Evolutionary conservation across 2,329 filamentous ascomycete genomes (phyloP), one percentile per base, ranked within the genome.

Genomic region (Clarireedia monteithiana): DNA sequence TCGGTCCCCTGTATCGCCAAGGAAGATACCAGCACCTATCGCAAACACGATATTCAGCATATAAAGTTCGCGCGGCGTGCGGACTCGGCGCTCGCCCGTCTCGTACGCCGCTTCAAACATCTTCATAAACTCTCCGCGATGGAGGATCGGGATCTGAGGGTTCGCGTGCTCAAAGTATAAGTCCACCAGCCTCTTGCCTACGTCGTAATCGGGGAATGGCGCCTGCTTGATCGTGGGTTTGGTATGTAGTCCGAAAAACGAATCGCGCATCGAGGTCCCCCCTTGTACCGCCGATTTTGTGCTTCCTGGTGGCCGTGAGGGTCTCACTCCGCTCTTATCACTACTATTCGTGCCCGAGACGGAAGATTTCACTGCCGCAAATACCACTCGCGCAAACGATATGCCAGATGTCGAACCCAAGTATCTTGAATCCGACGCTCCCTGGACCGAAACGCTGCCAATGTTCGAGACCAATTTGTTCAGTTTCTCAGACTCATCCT

Each of bases 91-190:
- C 20, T 86, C 66, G 14, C 62, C 82, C 0, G 82, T 80, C 4
- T 81, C 77, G 70, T 96, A 96, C 0, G 90, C 88, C 47, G 83
- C 81, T 53, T 95, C 86, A 68, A 96, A 88, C 73, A 95, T 83
- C 47, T 86, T 81, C 85, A 91, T 90, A 67, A 96, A 97, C 64
- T 96, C 90, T 34, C 81, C 85, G 39, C 89, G 84, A 68, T 97
- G 92, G 50, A 97, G 76, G 45, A 96, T 90, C 0, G 92, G 92
- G 62, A 96, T 95, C 71, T 97, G 92, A 4, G 92, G 91, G 69
- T 97, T 97, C 1, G 92, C 90, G 69, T 96, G 89, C 72, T 96
- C 90, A 70, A 97, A 97, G 70, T 96, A 97, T 39, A 96, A 79
- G 54, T 84, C 82, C 39, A 89, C 85, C 17, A 97, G 78, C 58